Percentiles rank a stretch among this genome's conserved stretches.
phyloP scores from a whole-genome alignment of 768 basidiomycete genomes.

The Phanerochaete carnosa region DNA sequence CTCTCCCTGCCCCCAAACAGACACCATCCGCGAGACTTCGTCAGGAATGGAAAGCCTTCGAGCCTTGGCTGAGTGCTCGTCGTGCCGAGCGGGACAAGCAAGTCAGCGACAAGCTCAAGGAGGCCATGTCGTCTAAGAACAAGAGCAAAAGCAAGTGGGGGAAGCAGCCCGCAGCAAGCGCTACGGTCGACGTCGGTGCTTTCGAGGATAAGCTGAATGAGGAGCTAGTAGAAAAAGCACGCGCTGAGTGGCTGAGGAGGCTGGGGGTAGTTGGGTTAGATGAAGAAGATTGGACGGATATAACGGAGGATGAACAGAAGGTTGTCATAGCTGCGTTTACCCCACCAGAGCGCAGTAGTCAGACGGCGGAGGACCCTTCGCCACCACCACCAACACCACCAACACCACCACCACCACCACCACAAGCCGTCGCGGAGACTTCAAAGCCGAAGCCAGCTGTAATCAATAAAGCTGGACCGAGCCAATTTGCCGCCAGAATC shows the following conservation, averaged over 20 bases:
- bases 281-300: slow-evolving; percentile 15
- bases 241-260: slow-evolving; percentile 9
- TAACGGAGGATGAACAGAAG: slow-evolving; percentile 10
- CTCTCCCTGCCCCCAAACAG: neutral
- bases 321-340: slow-evolving; percentile 13
- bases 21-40: slow-evolving; percentile 8
- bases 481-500: neutral
- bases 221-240: slow-evolving; percentile 7
- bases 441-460: neutral
- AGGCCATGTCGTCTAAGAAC: slow-evolving; percentile 8
- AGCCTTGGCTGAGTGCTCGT: slow-evolving; percentile 8
- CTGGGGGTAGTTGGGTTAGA: slow-evolving; percentile 6
- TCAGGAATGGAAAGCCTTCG: slow-evolving; percentile 13
- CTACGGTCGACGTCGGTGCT: neutral
- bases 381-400: neutral
- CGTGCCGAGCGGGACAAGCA: slow-evolving; percentile 11
- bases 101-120: slow-evolving; percentile 10
- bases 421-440: neutral
- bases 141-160: neutral
- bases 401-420: neutral
- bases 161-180: neutral
- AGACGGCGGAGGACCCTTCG: neutral
- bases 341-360: neutral
- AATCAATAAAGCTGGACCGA: neutral
- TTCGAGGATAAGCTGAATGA: slow-evolving; percentile 7